phyloP scores from a whole-genome alignment of 2,329 filamentous ascomycete genomes.

The Hypoxylon sp. region DNA sequence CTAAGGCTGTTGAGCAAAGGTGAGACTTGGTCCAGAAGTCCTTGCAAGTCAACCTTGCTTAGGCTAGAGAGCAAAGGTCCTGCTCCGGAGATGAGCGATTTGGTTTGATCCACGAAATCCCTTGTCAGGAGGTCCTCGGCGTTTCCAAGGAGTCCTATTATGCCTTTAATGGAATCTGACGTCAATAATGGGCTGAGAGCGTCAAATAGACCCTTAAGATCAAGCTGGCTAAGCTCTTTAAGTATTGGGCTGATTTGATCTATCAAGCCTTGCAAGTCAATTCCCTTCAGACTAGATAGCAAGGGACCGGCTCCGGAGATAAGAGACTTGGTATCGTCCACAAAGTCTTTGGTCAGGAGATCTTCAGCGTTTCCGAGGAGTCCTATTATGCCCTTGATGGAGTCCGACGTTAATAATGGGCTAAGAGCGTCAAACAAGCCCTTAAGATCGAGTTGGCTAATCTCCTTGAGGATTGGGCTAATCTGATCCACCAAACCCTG shows the following conservation, averaged over 20 bases:
- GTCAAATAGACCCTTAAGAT: conserved; percentile 44
- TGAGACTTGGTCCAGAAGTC: conserved; percentile 42
- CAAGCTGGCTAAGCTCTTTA: conserved; percentile 42
- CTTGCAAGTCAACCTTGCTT: conserved; percentile 48
- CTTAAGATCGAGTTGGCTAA: conserved; percentile 44
- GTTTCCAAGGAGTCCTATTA: conserved; percentile 46
- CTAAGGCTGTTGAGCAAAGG: conserved; percentile 48
- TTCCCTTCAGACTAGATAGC: conserved; percentile 40
- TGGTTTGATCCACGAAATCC: conserved; percentile 44
- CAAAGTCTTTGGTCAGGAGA: conserved; percentile 42
- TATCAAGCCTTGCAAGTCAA: conserved; percentile 48
- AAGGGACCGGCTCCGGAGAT: conserved; percentile 41
- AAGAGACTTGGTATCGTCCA: conserved; percentile 44
- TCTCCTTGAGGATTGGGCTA: conserved; percentile 43
- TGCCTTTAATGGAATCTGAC: conserved; percentile 45
- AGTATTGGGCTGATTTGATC: conserved; percentile 45
- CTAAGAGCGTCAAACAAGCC: conserved; percentile 46
- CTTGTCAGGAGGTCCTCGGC: conserved; percentile 45
- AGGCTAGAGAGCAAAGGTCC: conserved; percentile 39
- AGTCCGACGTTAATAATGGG: conserved; percentile 47
- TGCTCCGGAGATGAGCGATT: conserved; percentile 41
- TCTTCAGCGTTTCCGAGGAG: conserved; percentile 47
- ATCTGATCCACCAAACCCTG: conserved; percentile 46
- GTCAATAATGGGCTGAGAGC: conserved; percentile 49
- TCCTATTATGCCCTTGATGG: conserved; percentile 45